These are phyloP conservation scores for Lactifluus hygrophoroides DNA, from an alignment of 768 basidiomycete genomes.

Conservation along the genomic window DNA sequence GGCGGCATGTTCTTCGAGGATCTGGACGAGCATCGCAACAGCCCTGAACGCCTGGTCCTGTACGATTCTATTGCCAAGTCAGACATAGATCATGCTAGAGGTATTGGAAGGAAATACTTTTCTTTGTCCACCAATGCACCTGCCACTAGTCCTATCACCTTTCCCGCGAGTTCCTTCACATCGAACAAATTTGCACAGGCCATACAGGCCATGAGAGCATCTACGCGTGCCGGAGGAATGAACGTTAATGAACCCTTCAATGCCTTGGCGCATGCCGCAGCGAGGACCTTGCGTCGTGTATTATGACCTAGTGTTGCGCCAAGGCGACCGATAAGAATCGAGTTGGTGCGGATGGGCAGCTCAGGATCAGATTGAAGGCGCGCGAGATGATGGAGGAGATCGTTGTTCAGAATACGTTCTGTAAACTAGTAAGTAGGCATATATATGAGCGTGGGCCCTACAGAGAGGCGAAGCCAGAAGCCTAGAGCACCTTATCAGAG, in stretches of 20 bases:
- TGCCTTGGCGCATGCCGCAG: conserved; percentile 87
- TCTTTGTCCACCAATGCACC: conserved; percentile 83
- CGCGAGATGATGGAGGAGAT: conserved; percentile 85
- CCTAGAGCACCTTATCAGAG: conserved; percentile 63
- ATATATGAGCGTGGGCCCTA: not conserved
- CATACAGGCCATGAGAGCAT: conserved; percentile 93
- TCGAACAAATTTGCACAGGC: conserved; percentile 89
- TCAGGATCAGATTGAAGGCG: conserved; percentile 90
- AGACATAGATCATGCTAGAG: not conserved
- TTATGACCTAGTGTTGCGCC: conserved; percentile 78
- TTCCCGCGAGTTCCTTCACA: conserved; percentile 76
- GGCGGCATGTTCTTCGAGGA: conserved; percentile 67
- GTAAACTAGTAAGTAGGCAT: conserved; percentile 45
- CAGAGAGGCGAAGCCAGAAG: not conserved
- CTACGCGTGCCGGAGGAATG: conserved; percentile 87
- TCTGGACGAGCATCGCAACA: conserved; percentile 78
- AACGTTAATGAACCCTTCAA: conserved; percentile 89
- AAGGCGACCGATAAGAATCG: conserved; percentile 88
- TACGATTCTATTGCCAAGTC: conserved; percentile 52
- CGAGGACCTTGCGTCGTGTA: conserved; percentile 93
- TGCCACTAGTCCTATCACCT: conserved; percentile 81
- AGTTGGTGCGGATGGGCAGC: conserved; percentile 93
- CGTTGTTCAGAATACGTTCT: conserved; percentile 92
- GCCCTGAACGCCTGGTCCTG: conserved; percentile 96
- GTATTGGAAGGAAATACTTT: conserved; percentile 46